Conservation (phyloP, 192 early-diverging fungal genomes). For the Coemansia sp. region DNA sequence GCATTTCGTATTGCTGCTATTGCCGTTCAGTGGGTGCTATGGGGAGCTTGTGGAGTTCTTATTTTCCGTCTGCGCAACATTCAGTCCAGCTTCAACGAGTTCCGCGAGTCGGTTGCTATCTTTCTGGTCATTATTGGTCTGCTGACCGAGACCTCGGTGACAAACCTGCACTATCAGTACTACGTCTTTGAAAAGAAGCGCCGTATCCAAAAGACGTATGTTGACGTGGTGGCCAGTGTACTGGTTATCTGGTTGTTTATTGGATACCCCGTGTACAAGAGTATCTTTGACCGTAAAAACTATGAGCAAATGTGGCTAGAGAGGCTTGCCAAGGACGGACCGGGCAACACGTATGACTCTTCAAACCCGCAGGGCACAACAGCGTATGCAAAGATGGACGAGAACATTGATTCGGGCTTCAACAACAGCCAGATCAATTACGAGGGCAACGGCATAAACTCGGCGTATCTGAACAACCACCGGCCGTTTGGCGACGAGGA, state of each 20-base stretch:
- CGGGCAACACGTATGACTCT: constrained; percentile 35
- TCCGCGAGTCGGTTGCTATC: constrained; percentile 39
- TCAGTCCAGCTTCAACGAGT: constrained; percentile 53
- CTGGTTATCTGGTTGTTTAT: constrained; percentile 44
- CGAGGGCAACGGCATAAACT: constrained; percentile 21
- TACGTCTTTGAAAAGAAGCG: constrained; percentile 29
- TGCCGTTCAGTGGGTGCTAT: constrained; percentile 36
- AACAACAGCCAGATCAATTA: constrained; percentile 42
- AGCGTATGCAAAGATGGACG: constrained; percentile 45
- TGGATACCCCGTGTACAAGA: constrained; percentile 36
- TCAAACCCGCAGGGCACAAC: constrained; percentile 39
- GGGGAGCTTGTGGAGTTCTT: constrained; percentile 31
- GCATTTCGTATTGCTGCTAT: constrained; percentile 30
- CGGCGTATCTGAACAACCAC: constrained; percentile 14
- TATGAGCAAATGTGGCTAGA: constrained; percentile 47
- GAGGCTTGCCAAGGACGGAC: constrained; percentile 45
- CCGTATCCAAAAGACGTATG: constrained; percentile 38
- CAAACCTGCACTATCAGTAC: constrained; percentile 27
- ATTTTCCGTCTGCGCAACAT: constrained; percentile 15
- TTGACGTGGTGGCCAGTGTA: constrained; percentile 29
- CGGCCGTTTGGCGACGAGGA: constrained; percentile 24
- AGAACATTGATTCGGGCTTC: constrained; percentile 29
- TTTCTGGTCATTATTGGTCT: constrained; percentile 30
- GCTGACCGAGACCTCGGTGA: constrained; percentile 36
- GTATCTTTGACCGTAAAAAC: constrained; percentile 37